These are phyloP conservation scores for Ophiobolus disseminans DNA, from an alignment of 2,329 filamentous ascomycete species.

Conservation along the genomic window DNA sequence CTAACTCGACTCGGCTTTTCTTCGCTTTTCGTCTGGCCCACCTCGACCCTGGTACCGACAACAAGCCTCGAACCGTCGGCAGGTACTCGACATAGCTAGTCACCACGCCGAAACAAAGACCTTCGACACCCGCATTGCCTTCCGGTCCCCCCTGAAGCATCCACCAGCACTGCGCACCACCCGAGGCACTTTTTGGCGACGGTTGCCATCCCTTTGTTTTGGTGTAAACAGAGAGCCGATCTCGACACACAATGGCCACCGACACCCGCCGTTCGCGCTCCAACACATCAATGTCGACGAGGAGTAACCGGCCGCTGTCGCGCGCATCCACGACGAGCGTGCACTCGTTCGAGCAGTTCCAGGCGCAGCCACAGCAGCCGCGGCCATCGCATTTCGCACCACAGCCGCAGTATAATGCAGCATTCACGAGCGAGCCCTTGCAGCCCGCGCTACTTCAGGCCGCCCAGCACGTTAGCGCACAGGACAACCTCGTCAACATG, in stretches of 20 bases:
- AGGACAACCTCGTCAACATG: constrained; percentile 40
- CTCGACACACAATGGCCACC: constrained; percentile 41
- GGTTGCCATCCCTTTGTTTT: constrained; percentile 38
- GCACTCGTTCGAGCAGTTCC: constrained; percentile 50
- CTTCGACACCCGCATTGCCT: too few species aligned
- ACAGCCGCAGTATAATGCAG: constrained; percentile 36
- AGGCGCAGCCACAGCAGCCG: constrained; percentile 26
- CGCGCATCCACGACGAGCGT: constrained; percentile 59
- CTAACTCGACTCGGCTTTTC: constrained; percentile 13
- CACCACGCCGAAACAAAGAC: too few species aligned
- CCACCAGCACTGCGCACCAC: neutral
- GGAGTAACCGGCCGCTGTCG: constrained; percentile 55
- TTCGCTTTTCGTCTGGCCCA: constrained; percentile 13
- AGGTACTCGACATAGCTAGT: constrained; percentile 6
- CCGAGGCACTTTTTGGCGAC: constrained; percentile 1
- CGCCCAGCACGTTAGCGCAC: constrained; percentile 45
- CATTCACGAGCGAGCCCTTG: constrained; percentile 37
- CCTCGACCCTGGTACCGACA: constrained; percentile 17
- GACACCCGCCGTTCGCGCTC: constrained; percentile 54
- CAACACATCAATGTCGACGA: constrained; percentile 54
- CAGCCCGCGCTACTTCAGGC: constrained; percentile 45
- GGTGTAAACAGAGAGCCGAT: constrained; percentile 41
- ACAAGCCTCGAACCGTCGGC: constrained; percentile 16
- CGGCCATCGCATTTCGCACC: constrained; percentile 21
- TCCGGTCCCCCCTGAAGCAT: too few species aligned